Evolutionary conservation across 768 basidiomycete genomes (phyloP).

Genomic region (Boletus tomentosulus): DNA sequence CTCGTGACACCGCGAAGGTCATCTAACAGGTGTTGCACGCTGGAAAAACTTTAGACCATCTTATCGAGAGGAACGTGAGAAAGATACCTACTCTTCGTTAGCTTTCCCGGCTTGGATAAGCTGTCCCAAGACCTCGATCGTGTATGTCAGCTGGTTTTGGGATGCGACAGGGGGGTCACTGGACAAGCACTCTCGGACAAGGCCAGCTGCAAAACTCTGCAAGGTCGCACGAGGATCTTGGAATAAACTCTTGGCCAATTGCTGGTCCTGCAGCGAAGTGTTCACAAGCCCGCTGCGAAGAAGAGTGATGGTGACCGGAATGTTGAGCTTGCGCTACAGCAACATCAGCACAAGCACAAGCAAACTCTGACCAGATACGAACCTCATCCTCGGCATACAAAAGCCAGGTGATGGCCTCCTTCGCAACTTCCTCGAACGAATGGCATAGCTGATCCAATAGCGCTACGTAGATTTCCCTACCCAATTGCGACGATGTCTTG

Average conservation of each 20-base stretch:
- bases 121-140: slow-evolving; percentile 77
- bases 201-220: slow-evolving; percentile 74
- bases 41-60: slow-evolving; percentile 25
- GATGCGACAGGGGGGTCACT: slow-evolving; percentile 76
- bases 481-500: slow-evolving; percentile 81
- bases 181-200: slow-evolving; percentile 84
- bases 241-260: slow-evolving; percentile 80
- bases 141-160: slow-evolving; percentile 72
- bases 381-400: slow-evolving; percentile 96
- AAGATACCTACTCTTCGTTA: slow-evolving; percentile 74
- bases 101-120: slow-evolving; percentile 70
- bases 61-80: background rate
- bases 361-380: slow-evolving; percentile 20
- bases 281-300: slow-evolving; percentile 80
- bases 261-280: slow-evolving; percentile 76
- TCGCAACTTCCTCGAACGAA: slow-evolving; percentile 86
- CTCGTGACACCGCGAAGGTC: slow-evolving; percentile 73
- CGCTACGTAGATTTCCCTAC: slow-evolving; percentile 89
- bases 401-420: slow-evolving; percentile 96
- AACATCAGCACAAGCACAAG: slow-evolving; percentile 5
- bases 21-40: slow-evolving; percentile 69
- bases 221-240: slow-evolving; percentile 74
- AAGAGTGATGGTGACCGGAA: slow-evolving; percentile 87
- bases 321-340: slow-evolving; percentile 87
- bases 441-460: slow-evolving; percentile 87